A percentile compares a stretch with the other conserved stretches of the same genome.
Evolutionary conservation across 495 filamentous ascomycete genomes (phyloP).

Genomic region (Penicillium roqueforti): DNA sequence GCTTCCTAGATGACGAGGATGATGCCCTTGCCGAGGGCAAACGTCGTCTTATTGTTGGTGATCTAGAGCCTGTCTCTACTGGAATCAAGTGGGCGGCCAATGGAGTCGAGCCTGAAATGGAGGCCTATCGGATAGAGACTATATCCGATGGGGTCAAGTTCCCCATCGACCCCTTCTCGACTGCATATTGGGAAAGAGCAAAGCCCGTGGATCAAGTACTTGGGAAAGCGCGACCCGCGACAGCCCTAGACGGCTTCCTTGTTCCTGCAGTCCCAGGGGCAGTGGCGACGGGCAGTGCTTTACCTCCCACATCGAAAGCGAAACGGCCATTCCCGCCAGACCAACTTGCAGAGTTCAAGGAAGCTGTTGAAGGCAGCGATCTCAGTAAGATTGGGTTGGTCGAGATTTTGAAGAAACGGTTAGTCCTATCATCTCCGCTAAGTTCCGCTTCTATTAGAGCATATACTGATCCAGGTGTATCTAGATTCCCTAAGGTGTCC

Average conservation of each 20-base stretch:
- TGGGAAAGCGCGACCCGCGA: background rate
- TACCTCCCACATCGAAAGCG: slow-evolving; percentile 22
- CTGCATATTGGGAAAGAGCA: slow-evolving; percentile 67
- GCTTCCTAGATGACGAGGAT: slow-evolving; percentile 51
- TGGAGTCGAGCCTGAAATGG: slow-evolving; percentile 39
- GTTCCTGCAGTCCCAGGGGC: slow-evolving; percentile 9
- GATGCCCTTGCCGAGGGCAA: slow-evolving; percentile 39
- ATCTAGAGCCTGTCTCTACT: slow-evolving; percentile 69
- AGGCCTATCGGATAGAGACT: slow-evolving; percentile 65
- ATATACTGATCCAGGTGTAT: slow-evolving; percentile 6
- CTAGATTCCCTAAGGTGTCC: slow-evolving; percentile 64
- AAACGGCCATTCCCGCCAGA: slow-evolving; percentile 50
- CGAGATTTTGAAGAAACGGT: slow-evolving; percentile 69
- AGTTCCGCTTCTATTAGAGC: background rate
- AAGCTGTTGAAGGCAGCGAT: slow-evolving; percentile 62
- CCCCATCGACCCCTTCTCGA: slow-evolving; percentile 83
- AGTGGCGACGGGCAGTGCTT: slow-evolving; percentile 10
- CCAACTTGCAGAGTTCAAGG: slow-evolving; percentile 67
- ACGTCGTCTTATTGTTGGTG: slow-evolving; percentile 52
- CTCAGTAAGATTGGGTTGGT: slow-evolving; percentile 71
- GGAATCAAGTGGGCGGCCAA: slow-evolving; percentile 80
- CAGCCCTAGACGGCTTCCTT: slow-evolving; percentile 24
- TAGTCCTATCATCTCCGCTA: too few species aligned
- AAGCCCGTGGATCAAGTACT: slow-evolving; percentile 19
- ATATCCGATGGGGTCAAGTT: slow-evolving; percentile 52